phyloP scores from a whole-genome alignment of 495 filamentous ascomycete species.

The Filosporella fistucella region DNA sequence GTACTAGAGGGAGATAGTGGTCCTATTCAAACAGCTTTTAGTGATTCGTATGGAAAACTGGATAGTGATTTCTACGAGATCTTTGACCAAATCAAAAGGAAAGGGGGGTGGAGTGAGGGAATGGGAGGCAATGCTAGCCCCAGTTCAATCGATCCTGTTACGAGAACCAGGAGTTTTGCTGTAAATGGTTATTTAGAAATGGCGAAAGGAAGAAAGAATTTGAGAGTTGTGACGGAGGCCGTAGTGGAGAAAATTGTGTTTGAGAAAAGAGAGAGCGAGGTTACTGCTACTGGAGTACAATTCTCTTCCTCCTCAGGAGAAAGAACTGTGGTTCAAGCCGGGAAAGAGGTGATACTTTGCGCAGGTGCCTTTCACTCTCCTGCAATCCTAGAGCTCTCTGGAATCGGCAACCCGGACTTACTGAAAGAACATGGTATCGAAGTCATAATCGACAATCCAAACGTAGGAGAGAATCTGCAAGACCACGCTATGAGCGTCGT shows the following conservation, averaged over 20 bases:
- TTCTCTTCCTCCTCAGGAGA: neutral
- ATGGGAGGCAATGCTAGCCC: slow-evolving; percentile 43
- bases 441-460: slow-evolving; percentile 50
- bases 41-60: slow-evolving; percentile 27
- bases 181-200: slow-evolving; percentile 30
- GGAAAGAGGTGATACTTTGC: slow-evolving; percentile 7
- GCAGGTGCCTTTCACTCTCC: slow-evolving; percentile 8
- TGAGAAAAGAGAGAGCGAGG: slow-evolving; percentile 29
- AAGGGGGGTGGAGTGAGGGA: slow-evolving; percentile 25
- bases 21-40: slow-evolving; percentile 36
- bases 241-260: slow-evolving; percentile 31
- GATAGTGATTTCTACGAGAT: slow-evolving; percentile 34
- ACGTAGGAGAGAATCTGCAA: slow-evolving; percentile 58
- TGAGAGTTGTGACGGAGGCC: neutral
- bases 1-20: slow-evolving; percentile 28
- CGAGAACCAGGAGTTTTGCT: slow-evolving; percentile 33
- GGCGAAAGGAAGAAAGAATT: slow-evolving; percentile 10
- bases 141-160: slow-evolving; percentile 35
- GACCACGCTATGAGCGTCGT: slow-evolving; percentile 33
- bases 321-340: neutral
- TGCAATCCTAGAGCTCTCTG: slow-evolving; percentile 12
- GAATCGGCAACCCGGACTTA: slow-evolving; percentile 18
- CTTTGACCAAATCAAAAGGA: slow-evolving; percentile 29
- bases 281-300: slow-evolving; percentile 7
- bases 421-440: slow-evolving; percentile 43